Evolutionary conservation across 768 basidiomycete genomes (phyloP), one percentile per base, ranked within the genome.

Genomic region (Collybia nuda): DNA sequence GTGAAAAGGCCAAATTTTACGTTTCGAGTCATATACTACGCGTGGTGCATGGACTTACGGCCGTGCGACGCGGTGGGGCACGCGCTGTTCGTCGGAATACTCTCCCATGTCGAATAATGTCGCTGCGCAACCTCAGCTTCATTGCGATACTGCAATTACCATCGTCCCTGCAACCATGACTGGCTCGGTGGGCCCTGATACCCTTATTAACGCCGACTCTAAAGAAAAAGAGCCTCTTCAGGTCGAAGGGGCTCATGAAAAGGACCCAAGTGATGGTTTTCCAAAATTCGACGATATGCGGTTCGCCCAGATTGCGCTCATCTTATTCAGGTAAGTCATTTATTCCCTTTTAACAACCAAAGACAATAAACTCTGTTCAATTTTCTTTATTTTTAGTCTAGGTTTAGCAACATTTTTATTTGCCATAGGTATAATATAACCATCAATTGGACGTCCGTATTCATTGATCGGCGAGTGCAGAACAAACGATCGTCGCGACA

Each of bases 401-500:
- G 47, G 47, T 29, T 18, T 54, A n/a, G 50, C 48, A n/a, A 52
- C 50, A 1, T 57, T 57, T 29, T 45, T 57, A 6, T 57, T 37
- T 36, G 56, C 56, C 3, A 57, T 57, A 38, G 56, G 56, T 57
- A 28, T 9, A 29, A 6, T 28, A 26, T 40, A 22, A 14, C 12
- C 29, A 47, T 29, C n/a, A 22, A 21, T 15, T 23, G 32, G 17
- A 39, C 3, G 23, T 19, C 14, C 28, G 19, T n/a, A 32, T 44
- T 24, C 22, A 15, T 11, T 47, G 18, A 17, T 38, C 17, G 1
- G 21, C 28, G 32, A 29, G 7, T 19, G 29, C 32, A 62, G 64
- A 65, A 50, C 46, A 58, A 47, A 65, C 64, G 11, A 63, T 63
- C 38, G 64, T 65, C 12, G 54, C 57, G 23, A 65, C 64, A 21